These are phyloP conservation scores for Fusarium beomiforme DNA, from an alignment of 2,329 filamentous ascomycete species.

Conservation along the genomic window DNA sequence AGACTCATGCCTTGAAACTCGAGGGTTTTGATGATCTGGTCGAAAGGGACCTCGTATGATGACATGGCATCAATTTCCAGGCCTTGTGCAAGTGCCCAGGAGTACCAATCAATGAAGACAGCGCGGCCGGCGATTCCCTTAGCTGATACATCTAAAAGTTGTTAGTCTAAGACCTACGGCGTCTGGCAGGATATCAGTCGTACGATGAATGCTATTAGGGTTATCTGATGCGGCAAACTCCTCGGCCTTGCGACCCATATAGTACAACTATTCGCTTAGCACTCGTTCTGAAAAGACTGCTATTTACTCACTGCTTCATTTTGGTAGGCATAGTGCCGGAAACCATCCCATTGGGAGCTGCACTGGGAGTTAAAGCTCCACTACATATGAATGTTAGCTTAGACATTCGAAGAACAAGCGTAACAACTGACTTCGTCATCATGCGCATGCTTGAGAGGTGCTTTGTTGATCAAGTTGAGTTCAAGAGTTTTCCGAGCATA, in stretches of 20 bases:
- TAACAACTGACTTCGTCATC: slow-evolving; percentile 33
- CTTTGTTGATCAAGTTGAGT: slow-evolving; percentile 33
- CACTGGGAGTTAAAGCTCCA: slow-evolving; percentile 36
- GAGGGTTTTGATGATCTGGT: slow-evolving; percentile 18
- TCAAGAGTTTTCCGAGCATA: slow-evolving; percentile 36
- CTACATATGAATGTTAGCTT: not conserved
- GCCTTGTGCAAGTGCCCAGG: slow-evolving; percentile 18
- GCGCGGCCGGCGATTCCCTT: slow-evolving; percentile 28
- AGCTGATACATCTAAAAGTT: slow-evolving; percentile 1
- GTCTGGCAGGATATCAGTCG: rapidly evolving
- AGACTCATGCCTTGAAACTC: slow-evolving; percentile 16
- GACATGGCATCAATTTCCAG: slow-evolving; percentile 25
- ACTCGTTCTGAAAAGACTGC: rapidly evolving
- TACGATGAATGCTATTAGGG: slow-evolving; percentile 40
- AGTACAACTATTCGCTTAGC: slow-evolving; percentile 30
- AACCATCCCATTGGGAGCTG: slow-evolving; percentile 40
- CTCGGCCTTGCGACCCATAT: slow-evolving; percentile 36
- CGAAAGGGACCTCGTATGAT: slow-evolving; percentile 30
- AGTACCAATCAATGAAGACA: slow-evolving; percentile 34
- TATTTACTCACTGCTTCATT: slow-evolving; percentile 21
- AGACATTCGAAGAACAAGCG: too few relatives aligned
- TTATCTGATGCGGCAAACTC: slow-evolving; percentile 28
- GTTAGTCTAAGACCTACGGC: rapidly evolving
- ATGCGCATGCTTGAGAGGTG: slow-evolving; percentile 38
- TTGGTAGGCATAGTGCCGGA: slow-evolving; percentile 41